Conservation (phyloP, 768 basidiomycete species). For the Boletus huronensis region DNA sequence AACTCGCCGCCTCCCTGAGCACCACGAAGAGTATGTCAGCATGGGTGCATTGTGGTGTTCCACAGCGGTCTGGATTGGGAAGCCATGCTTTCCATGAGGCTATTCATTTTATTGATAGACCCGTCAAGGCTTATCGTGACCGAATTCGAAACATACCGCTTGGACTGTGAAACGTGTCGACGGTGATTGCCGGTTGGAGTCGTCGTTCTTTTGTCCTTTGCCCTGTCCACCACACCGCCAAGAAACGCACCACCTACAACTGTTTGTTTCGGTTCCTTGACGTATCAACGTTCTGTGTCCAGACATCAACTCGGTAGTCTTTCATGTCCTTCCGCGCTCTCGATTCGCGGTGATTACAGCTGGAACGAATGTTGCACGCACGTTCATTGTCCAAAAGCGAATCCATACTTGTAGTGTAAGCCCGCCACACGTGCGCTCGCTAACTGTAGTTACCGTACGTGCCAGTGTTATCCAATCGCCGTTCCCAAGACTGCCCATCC, state of each 20-base stretch:
- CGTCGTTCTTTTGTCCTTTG: constrained; percentile 1
- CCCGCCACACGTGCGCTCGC: not conserved
- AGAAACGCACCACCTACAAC: not conserved
- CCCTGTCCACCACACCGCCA: not conserved
- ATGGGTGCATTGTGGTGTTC: constrained; percentile 23
- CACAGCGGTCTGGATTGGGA: constrained; percentile 16
- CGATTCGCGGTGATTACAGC: constrained; percentile 16
- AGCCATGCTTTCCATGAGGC: constrained; percentile 16
- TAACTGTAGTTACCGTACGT: not conserved
- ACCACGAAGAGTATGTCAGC: constrained; percentile 5
- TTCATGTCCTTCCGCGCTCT: not conserved
- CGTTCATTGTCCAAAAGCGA: not conserved
- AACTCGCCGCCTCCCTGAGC: constrained; percentile 14
- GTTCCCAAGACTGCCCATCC: not conserved
- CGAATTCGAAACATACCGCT: constrained; percentile 7
- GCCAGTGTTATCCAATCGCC: not conserved
- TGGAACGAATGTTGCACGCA: constrained; percentile 1
- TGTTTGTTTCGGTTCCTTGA: not conserved
- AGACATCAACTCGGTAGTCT: not conserved
- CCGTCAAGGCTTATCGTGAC: constrained; percentile 1
- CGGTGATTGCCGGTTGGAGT: constrained; percentile 14
- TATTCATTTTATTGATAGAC: constrained; percentile 12
- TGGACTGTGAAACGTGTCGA: constrained; percentile 9
- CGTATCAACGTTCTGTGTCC: no score
- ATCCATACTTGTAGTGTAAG: not conserved